Conservation (phyloP, 2,329 filamentous ascomycete genomes). For the Penicillium sp. region DNA sequence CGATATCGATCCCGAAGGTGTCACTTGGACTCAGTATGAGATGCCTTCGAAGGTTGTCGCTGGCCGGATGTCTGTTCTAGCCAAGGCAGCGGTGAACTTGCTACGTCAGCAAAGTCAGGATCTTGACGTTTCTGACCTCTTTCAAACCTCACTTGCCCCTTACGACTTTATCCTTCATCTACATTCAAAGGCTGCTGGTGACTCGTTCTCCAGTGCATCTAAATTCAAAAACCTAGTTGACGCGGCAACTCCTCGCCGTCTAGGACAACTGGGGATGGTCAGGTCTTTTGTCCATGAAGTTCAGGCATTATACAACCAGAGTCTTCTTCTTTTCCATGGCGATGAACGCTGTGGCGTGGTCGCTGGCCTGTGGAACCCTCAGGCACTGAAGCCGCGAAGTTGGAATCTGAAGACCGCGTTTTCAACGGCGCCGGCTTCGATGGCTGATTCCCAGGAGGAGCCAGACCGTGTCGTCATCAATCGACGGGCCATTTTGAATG, state of each 20-base stretch:
- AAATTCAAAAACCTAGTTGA: slow-evolving; percentile 75
- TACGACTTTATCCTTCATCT: slow-evolving; percentile 84
- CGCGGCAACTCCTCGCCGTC: slow-evolving; percentile 36
- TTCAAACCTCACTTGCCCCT: slow-evolving; percentile 65
- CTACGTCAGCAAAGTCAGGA: slow-evolving; percentile 50
- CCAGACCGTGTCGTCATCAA: slow-evolving; percentile 33
- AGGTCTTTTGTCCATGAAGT: slow-evolving; percentile 63
- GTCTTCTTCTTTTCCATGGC: slow-evolving; percentile 75
- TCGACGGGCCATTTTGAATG: slow-evolving; percentile 38
- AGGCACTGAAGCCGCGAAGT: slow-evolving; percentile 25
- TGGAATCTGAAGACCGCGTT: slow-evolving; percentile 37
- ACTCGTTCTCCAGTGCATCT: slow-evolving; percentile 34
- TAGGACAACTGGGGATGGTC: slow-evolving; percentile 56
- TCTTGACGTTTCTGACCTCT: slow-evolving; percentile 58
- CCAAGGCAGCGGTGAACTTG: slow-evolving; percentile 65
- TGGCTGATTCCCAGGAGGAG: slow-evolving; percentile 10
- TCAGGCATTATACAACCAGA: slow-evolving; percentile 58
- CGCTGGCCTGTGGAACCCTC: slow-evolving; percentile 61
- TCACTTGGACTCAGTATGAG: slow-evolving; percentile 67
- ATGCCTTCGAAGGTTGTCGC: slow-evolving; percentile 76
- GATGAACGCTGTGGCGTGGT: slow-evolving; percentile 52
- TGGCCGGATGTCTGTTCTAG: slow-evolving; percentile 72
- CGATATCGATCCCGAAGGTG: slow-evolving; percentile 68
- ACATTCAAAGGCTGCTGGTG: slow-evolving; percentile 47
- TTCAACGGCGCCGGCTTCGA: slow-evolving; percentile 29